These are phyloP conservation scores for Blastocrithidia nonstop DNA, from an alignment of 208 protist genomes.

Conservation along the genomic window DNA sequence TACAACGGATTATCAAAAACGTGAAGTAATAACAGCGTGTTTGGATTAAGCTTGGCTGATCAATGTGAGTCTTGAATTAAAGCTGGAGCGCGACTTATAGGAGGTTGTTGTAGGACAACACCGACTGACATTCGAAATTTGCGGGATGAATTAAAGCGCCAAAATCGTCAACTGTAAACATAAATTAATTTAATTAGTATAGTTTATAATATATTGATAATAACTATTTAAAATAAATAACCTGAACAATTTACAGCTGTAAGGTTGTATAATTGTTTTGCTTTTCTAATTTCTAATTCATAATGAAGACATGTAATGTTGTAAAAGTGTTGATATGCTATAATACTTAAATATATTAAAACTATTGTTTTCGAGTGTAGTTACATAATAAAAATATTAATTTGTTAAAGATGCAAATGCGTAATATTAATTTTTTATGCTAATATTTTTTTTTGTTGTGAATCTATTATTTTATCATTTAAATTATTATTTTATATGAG, in stretches of 20 bases:
- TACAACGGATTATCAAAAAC: slow-evolving; percentile 21
- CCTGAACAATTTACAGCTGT: neutral
- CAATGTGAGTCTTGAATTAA: slow-evolving; percentile 10
- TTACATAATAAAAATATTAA: too few species aligned
- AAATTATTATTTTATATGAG: too few species aligned
- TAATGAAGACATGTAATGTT: too few species aligned
- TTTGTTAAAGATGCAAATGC: neutral
- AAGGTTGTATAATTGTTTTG: neutral
- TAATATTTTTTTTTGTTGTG: too few species aligned
- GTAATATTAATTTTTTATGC: neutral
- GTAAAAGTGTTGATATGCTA: too few species aligned
- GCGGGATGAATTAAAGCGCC: too few species aligned
- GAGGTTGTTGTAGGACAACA: slow-evolving; percentile 27
- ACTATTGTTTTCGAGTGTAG: too few species aligned
- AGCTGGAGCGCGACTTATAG: slow-evolving; percentile 19
- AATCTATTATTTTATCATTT: too few species aligned
- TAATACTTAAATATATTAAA: too few species aligned
- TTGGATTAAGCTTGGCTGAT: slow-evolving; percentile 4
- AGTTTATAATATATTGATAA: neutral
- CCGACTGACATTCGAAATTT: slow-evolving; percentile 10
- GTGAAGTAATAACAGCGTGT: slow-evolving; percentile 6
- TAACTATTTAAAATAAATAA: neutral
- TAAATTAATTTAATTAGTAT: slow-evolving; percentile 1
- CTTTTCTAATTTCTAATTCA: too few species aligned
- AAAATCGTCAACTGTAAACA: slow-evolving; percentile 1